Base-by-base conservation (phyloP, 148 eudicot species). In the Rhododendron vialii region DNA sequence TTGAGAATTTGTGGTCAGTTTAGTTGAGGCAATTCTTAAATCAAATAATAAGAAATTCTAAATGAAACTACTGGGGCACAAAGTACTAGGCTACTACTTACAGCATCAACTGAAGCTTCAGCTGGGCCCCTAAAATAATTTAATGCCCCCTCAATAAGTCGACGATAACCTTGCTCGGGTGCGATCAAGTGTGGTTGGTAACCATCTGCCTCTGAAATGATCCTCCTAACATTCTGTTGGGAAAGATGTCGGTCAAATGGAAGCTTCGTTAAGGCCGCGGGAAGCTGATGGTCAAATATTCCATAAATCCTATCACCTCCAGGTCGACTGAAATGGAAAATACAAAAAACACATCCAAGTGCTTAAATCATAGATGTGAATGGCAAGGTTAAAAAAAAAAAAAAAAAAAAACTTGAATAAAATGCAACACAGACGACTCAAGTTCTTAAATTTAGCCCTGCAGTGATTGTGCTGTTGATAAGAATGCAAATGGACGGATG, bases 171-270 rank as follows among this genome's bases (percentile, higher is more conserved):
- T 85, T 93, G 96, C 90, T 93, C 96, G 47, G 96, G 96, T 48
- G 96, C 96, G 69, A 94, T 94, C 78, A 94, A 87, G 84, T 94
- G 96, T 45, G 96, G 96, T 85, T 94, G 96, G 85, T 94, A 94
- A 73, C 95, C 95, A 89, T 93, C 95, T 78, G 96, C 91, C 88
- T 93, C 92, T 4, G 96, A 90, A 59, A 94, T 89, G 71, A 94
- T 88, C 86, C 89, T 94, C 80, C 63, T 91, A 74, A 94, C 96
- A 87, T 91, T 94, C 83, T 88, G 91, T n/a, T 90, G 59, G 61
- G 94, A 92, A 76, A 94, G 93, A 89, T 94, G 92, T 50, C 91
- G 90, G 85, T 94, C 96, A 85, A 94, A 94, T 8, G 94, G 94
- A 82, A 94, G 93, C 91, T 92, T 94, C 76, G 86, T 90, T 86